Evolutionary conservation across 2,329 filamentous ascomycete species (phyloP), one percentile per base, ranked within the genome.

Genomic region (Dryadomyces sulphureus): DNA sequence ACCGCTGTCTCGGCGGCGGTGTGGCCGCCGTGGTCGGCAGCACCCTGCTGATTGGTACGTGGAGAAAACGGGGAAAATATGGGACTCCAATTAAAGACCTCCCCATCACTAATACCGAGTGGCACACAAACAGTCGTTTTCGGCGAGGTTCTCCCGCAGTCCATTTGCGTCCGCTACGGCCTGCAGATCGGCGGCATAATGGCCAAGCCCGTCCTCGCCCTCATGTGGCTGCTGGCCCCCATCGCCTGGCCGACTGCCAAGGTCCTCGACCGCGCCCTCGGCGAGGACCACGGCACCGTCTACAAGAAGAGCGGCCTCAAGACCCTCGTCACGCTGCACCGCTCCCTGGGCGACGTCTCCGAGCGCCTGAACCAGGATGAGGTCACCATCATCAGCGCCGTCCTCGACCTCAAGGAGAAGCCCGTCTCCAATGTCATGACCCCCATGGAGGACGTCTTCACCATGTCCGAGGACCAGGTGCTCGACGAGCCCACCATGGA

Each of bases 231-330:
- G 50, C 81, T 93, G 68, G 79, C 84, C 9, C 88, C 89, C 2
- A 70, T 96, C 41, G 88, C 90, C 40, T 98, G 87, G 82, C 92
- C 92, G 2, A 93, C 87, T 7, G 92, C 92, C 20, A 94, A 96
- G 65, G 76, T 98, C 19, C 83, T 98, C 56, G 92, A 98, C 65
- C 87, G 78, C 66, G 74, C 95, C 8, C 77, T 98, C 4, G 92
- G 92, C 50, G 84, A 94, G 63, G 90, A 96, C 57, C 90, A 96
- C 60, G 90, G 90, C 45, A 95, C 89, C 1, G 80, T 90, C 38
- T 98, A 98, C 76, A 96, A 96, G 67, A 98, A 96, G 69, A 90
- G 88, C 50, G 92, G 92, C 0, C 67, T 98, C 55, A 98, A 98
- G 69, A 96, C 92, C 0, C 71, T 98, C 25, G 92, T 98, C 24